Evolutionary conservation across 139 green algal genomes (phyloP), one percentile per base, ranked within the genome.

Genomic region (Chlamydomonas urium): DNA sequence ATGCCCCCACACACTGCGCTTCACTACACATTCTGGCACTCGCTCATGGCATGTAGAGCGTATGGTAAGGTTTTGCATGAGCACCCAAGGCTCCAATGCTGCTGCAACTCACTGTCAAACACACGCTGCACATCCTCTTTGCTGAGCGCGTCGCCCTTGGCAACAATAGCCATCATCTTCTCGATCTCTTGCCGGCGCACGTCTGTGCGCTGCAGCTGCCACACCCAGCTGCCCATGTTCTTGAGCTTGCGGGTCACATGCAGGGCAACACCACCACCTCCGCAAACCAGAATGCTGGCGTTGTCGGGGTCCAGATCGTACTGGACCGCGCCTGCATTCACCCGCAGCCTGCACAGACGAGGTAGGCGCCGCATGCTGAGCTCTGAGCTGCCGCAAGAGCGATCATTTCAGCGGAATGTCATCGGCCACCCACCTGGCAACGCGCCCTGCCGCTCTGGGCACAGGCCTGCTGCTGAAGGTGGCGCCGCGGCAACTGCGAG

Each of bases 151-250:
- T 98, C 93, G 3, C 89, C 94, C 45, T 93, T 93, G 14, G 89
- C 82, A 1, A 94, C 80, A 37, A 98, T 92, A 19, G 90, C 90
- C 78, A 95, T 96, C 90, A 98, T 96, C 48, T 82, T 79, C 82
- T 98, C 94, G 73, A 98, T 97, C 69, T 97, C 88, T 37, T 69
- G 58, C 4, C 81, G 78, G 36, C 87, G 80, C 33, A 87, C 78
- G 17, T 96, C 88, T 5, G 86, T 86, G 33, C 90, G 81, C 80
- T 96, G 92, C 78, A 97, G 82, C 86, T 92, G 90, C 85, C 88
- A 97, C 21, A 97, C 92, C 94, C 94, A 98, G n/a, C 82, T 76
- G n/a, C 94, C 93, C 85, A 93, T 93, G 78, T 96, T 89, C 73
- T 96, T 96, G 21, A 97, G 81, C 73, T 86, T 85, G 38, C 89